Evolutionary conservation across 73 alveolate genomes (phyloP).

Genomic region (Blepharisma japonicum): DNA sequence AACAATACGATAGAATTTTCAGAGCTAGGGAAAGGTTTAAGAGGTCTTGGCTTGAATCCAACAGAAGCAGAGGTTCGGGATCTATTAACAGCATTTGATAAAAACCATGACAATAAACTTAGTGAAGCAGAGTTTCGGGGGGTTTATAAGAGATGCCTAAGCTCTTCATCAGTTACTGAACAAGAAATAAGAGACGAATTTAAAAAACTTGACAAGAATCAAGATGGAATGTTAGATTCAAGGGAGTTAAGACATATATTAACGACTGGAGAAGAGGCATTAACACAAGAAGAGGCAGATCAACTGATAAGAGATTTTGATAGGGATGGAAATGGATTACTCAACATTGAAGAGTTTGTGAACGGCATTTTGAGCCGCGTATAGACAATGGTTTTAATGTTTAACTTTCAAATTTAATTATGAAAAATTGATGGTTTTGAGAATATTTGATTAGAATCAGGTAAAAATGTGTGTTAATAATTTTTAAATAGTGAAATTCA

Average conservation of each 20-base stretch:
- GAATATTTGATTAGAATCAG: too few species aligned
- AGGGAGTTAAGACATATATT: neutral
- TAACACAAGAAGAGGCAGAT: neutral
- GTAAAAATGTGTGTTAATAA: too few species aligned
- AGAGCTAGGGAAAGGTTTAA: constrained; percentile 13
- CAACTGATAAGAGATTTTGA: neutral
- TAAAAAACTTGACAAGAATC: neutral
- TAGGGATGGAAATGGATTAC: neutral
- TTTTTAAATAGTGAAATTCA: too few species aligned
- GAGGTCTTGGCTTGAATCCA: constrained; percentile 20
- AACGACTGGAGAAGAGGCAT: neutral
- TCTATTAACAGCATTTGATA: neutral
- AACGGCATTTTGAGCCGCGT: neutral
- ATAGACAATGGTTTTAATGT: too few species aligned
- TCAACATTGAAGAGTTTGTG: neutral
- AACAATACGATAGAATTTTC: neutral
- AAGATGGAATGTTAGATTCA: neutral
- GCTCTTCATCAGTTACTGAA: neutral
- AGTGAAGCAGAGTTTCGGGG: neutral
- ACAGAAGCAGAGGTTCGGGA: neutral
- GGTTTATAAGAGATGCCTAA: neutral
- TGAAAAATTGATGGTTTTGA: too few species aligned
- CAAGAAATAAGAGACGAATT: neutral
- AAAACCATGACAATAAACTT: neutral
- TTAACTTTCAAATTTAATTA: too few species aligned